Evolutionary conservation across 306 rosid genomes (phyloP), one percentile per base, ranked within the genome.

Genomic region (Senna siamea): DNA sequence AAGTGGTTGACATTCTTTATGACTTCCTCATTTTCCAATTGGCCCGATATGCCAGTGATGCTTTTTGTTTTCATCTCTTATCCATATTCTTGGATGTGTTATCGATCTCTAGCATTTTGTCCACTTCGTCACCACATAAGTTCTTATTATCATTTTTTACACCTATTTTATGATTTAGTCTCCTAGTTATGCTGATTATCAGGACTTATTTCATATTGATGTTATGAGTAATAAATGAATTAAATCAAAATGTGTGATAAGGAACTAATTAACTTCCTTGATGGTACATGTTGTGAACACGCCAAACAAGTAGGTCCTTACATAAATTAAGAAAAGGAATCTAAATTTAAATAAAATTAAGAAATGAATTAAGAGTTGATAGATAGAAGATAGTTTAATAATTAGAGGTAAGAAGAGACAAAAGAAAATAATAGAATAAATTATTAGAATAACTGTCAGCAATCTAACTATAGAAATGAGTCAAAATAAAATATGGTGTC

Each of bases 1-100:
- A 70, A 57, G 85, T 35, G 54, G 18, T 50, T 72, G 26, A 10
- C 54, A 51, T 59, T 56, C 69, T 46, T 64, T 5, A 15, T 30
- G 51, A 10, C 26, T 38, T 38, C 30, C 19, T 38, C 51, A 34
- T 20, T 75, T 52, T 56, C 66, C 68, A 18, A 59, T 14, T 23
- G 18, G 47, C 35, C 30, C 23, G 20, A 56, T 67, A 19, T 37
- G 23, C 23, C 69, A n/a, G 5, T 38, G 43, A 35, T 63, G 50
- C 54, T 65, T 64, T 5, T 15, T 22, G 46, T 18, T 35, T 18
- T 69, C 2, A 19, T 18, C 10, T 6, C 6, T 9, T 52, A 13
- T 20, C 10, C 26, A 23, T 55, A 0, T 63, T 50, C 35, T 51
- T 56, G 56, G 20, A 15, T 44, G 53, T 61, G n/a, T 37, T 20